Percentiles rank a stretch among this genome's conserved stretches.
Evolutionary conservation across 306 rosid genomes (phyloP).

Genomic region (Astragalus membranaceus): DNA sequence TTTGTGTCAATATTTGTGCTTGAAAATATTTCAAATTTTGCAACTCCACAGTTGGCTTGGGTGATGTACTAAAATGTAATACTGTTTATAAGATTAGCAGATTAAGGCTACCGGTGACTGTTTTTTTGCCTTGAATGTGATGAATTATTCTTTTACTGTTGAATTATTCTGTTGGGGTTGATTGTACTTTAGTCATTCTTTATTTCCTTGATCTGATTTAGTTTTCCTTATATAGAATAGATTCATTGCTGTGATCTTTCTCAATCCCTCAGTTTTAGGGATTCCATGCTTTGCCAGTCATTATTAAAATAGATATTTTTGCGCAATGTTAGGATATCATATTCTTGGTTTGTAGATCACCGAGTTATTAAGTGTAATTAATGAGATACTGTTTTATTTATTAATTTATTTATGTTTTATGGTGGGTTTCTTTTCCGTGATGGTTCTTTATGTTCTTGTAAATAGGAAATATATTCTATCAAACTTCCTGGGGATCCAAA

Average conservation of each 20-base stretch:
- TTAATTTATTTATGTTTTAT: background rate
- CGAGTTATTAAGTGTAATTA: background rate
- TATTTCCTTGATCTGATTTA: background rate
- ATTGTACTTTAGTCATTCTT: background rate
- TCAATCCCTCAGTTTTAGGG: background rate
- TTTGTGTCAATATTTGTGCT: background rate
- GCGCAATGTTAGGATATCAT: background rate
- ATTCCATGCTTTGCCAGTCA: background rate
- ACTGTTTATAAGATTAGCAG: background rate
- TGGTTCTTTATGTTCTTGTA: constrained; percentile 11
- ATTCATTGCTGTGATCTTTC: background rate
- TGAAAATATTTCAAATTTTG: background rate
- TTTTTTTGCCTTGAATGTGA: background rate
- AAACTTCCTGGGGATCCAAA: constrained; percentile 98
- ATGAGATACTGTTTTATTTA: background rate
- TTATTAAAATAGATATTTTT: background rate
- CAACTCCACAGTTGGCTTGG: background rate
- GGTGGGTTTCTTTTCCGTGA: background rate
- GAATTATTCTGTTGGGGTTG: background rate
- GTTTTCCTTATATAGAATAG: background rate
- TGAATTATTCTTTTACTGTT: background rate
- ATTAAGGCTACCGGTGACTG: background rate
- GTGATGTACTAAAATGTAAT: background rate
- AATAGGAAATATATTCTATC: constrained; percentile 80
- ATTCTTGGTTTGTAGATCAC: background rate